Evolutionary conservation across 2,329 filamentous ascomycete species (phyloP).

Genomic region (Colletotrichum limetticola): DNA sequence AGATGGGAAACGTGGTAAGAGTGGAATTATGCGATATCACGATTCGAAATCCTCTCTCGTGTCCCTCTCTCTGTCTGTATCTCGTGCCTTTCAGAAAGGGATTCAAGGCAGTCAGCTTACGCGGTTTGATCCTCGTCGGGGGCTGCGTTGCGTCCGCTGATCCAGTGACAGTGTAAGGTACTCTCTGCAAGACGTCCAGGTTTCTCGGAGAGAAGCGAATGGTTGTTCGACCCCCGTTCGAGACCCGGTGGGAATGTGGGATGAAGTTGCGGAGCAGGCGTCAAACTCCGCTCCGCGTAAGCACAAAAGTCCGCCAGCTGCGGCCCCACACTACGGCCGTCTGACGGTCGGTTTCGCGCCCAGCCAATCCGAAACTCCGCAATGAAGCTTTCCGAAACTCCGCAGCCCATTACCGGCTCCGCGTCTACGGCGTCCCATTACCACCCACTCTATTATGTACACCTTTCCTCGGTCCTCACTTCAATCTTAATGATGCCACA

Average conservation of each 20-base stretch:
- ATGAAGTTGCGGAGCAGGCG: constrained; percentile 3
- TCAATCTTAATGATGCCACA: neutral
- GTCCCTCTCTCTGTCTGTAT: neutral
- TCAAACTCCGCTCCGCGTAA: constrained; percentile 27
- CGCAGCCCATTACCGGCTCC: neutral
- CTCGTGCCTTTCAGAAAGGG: neutral
- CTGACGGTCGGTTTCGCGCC: constrained; percentile 1
- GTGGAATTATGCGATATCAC: neutral
- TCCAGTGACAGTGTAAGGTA: neutral
- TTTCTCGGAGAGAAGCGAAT: neutral
- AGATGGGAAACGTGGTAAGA: neutral
- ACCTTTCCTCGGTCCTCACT: neutral
- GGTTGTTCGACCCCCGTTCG: neutral
- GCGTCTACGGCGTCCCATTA: neutral
- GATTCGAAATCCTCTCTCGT: neutral
- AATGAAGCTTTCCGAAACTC: neutral
- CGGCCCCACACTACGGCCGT: constrained; percentile 20
- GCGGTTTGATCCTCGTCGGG: neutral
- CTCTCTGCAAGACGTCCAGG: neutral
- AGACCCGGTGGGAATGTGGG: neutral
- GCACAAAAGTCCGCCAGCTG: constrained; percentile 22
- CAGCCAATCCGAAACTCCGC: constrained; percentile 24
- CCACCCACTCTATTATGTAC: too few relatives aligned
- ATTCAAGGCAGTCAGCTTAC: neutral
- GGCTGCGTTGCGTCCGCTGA: neutral